Percentiles rank a stretch among this genome's conserved stretches.
These are phyloP conservation scores for Dillenia suffruticosa DNA, from an alignment of 164 flowering plant species.

Conservation along the genomic window DNA sequence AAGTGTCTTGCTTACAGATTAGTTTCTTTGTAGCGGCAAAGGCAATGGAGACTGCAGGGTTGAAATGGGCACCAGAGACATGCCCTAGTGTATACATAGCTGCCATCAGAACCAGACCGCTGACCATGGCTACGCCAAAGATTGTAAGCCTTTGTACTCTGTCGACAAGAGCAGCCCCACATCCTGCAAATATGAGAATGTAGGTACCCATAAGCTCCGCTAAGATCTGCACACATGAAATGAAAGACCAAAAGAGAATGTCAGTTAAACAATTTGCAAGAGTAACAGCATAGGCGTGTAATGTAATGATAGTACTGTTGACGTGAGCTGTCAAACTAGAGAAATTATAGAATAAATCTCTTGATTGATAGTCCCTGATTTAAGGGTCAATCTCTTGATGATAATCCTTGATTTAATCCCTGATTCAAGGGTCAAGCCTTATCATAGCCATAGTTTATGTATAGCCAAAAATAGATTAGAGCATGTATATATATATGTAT, in stretches of 20 bases:
- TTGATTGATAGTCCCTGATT: no score
- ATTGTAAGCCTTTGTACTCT: conserved; percentile 10
- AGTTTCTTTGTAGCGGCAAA: conserved; percentile 35
- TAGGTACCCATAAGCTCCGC: conserved; percentile 42
- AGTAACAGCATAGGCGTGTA: no score
- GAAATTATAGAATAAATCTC: no score
- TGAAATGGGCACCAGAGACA: conserved; percentile 55
- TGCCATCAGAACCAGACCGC: conserved; percentile 32
- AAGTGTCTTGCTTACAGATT: conserved; percentile 28
- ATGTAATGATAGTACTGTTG: background rate
- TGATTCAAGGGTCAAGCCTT: no score
- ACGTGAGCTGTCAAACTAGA: no score
- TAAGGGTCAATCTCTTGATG: no score
- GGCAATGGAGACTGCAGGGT: conserved; percentile 54
- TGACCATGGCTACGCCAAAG: conserved; percentile 32
- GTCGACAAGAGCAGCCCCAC: conserved; percentile 31
- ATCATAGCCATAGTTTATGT: no score
- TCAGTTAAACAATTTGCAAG: no score
- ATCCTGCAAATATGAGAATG: conserved; percentile 35
- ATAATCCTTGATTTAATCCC: no score
- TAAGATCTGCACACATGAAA: conserved; percentile 19
- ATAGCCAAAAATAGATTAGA: no score
- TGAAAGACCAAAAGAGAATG: background rate
- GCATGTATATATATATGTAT: no score
- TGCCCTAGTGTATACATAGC: conserved; percentile 41